A percentile compares a stretch with the other conserved stretches of the same genome.
phyloP scores from a whole-genome alignment of 495 filamentous ascomycete species.

The Thozetella sp. region DNA sequence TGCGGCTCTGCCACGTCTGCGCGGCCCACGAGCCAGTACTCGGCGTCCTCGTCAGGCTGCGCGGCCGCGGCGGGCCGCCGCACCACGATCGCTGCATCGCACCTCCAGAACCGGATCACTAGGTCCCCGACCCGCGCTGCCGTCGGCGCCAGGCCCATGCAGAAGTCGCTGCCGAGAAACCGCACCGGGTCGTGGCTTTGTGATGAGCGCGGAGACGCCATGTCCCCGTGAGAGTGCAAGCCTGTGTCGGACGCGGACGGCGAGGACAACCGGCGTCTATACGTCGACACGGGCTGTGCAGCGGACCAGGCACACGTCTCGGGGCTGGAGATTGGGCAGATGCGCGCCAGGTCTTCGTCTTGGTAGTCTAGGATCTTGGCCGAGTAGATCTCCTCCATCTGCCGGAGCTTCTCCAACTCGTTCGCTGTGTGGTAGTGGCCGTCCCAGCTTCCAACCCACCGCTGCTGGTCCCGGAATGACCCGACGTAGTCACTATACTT shows the following conservation, averaged over 20 bases:
- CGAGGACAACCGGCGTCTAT: too few species aligned
- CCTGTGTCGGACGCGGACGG: background rate
- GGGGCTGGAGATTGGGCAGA: slow-evolving; percentile 6
- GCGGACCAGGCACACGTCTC: slow-evolving; percentile 1
- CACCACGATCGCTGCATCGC: slow-evolving; percentile 20
- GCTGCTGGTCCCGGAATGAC: slow-evolving; percentile 11
- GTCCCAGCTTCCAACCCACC: slow-evolving; percentile 13
- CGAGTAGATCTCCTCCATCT: slow-evolving; percentile 16
- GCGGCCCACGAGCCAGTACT: slow-evolving; percentile 10
- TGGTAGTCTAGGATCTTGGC: slow-evolving; percentile 12
- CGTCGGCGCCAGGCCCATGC: slow-evolving; percentile 19
- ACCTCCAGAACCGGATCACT: slow-evolving; percentile 22
- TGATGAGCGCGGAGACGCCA: background rate
- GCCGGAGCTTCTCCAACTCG: slow-evolving; percentile 8
- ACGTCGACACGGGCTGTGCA: background rate
- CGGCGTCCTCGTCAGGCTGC: background rate
- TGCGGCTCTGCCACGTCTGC: slow-evolving; percentile 15
- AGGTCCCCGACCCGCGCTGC: slow-evolving; percentile 16
- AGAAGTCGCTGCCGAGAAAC: slow-evolving; percentile 13
- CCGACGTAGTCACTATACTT: slow-evolving; percentile 10
- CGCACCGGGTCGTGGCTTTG: slow-evolving; percentile 9
- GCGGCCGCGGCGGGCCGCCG: background rate
- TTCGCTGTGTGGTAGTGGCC: slow-evolving; percentile 9
- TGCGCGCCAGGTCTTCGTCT: slow-evolving; percentile 8
- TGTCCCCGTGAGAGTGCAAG: background rate